phyloP scores from a whole-genome alignment of 2,329 filamentous ascomycete species.

The Diaporthe citri region DNA sequence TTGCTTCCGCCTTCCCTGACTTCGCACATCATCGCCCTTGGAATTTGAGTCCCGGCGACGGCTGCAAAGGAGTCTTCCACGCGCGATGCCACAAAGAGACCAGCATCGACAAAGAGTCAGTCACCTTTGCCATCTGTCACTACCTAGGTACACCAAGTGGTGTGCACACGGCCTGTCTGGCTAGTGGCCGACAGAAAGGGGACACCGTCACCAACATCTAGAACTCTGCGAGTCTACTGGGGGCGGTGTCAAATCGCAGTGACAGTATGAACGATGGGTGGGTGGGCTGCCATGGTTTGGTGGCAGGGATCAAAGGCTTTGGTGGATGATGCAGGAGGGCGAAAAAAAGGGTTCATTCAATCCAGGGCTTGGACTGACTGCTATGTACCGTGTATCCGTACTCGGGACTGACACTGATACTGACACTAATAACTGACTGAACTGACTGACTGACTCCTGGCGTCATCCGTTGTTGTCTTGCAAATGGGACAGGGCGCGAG shows the following conservation, averaged over 20 bases:
- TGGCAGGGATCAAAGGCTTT: background rate
- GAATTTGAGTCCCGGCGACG: background rate
- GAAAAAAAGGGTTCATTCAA: slow-evolving; percentile 12
- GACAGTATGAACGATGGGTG: background rate
- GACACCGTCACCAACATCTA: background rate
- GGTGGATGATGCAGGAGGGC: slow-evolving; percentile 24
- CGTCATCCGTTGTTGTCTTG: slow-evolving; percentile 1
- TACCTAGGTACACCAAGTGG: background rate
- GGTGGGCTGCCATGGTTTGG: background rate
- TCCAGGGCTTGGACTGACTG: slow-evolving; percentile 9
- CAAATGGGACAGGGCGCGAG: background rate
- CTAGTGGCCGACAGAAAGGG: background rate
- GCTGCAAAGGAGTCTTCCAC: background rate
- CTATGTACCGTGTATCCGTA: background rate
- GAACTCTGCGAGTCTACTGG: background rate
- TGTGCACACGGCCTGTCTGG: background rate
- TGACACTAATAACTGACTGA: background rate
- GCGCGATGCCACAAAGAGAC: background rate
- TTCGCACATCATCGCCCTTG: background rate
- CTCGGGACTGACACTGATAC: background rate
- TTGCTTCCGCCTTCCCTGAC: background rate
- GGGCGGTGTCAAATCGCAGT: slow-evolving; percentile 6
- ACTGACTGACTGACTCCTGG: background rate
- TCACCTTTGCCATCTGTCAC: background rate
- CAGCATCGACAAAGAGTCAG: background rate